These are phyloP conservation scores for Piper betle DNA, from an alignment of 164 flowering plant species.

Conservation along the genomic window DNA sequence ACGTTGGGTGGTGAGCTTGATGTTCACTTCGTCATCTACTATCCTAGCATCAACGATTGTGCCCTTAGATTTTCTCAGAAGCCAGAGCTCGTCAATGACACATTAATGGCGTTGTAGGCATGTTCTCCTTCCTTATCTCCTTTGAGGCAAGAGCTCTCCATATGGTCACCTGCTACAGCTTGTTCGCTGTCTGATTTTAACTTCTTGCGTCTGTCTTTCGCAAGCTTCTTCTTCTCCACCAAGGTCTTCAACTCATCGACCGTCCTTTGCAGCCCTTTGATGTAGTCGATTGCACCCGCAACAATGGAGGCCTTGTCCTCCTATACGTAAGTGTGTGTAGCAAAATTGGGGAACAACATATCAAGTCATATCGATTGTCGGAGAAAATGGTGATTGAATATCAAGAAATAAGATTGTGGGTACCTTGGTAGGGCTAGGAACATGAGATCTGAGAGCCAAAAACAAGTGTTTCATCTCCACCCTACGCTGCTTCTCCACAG, in stretches of 20 bases:
- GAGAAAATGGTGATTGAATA: too few species aligned
- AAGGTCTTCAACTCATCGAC: slow-evolving; percentile 59
- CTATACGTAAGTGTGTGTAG: too few species aligned
- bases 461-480: slow-evolving; percentile 49
- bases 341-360: too few species aligned
- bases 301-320: slow-evolving; percentile 78
- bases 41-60: slow-evolving; percentile 86
- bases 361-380: too few species aligned
- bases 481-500: slow-evolving; percentile 75
- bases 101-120: slow-evolving; percentile 35
- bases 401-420: neutral
- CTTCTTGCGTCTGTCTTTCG: slow-evolving; percentile 57
- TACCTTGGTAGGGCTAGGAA: slow-evolving; percentile 86
- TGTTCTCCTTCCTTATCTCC: slow-evolving; percentile 33
- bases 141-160: slow-evolving; percentile 26
- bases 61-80: slow-evolving; percentile 77
- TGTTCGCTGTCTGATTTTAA: slow-evolving; percentile 33
- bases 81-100: slow-evolving; percentile 72
- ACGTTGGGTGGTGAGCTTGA: slow-evolving; percentile 62
- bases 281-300: slow-evolving; percentile 74
- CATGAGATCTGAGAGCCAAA: slow-evolving; percentile 32
- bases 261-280: slow-evolving; percentile 61
- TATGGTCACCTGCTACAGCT: slow-evolving; percentile 15
- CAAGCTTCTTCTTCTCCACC: too few species aligned
- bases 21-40: slow-evolving; percentile 77